These are phyloP conservation scores for Knufia fluminis DNA, from an alignment of 2,329 filamentous ascomycete species.

Conservation along the genomic window DNA sequence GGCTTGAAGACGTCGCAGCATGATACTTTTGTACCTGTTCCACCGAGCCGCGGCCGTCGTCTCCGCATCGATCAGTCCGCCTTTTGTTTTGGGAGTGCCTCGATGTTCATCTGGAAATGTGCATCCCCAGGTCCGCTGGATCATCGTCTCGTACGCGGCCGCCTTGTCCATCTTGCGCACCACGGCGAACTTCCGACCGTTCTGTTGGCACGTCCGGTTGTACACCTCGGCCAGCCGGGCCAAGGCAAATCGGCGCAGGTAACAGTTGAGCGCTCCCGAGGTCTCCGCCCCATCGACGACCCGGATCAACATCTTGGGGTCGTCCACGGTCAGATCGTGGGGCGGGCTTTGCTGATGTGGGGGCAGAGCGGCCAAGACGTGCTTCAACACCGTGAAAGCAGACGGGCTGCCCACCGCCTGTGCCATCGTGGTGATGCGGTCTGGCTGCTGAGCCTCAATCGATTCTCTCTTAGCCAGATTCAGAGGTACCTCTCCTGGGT, in stretches of 20 bases:
- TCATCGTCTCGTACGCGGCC: neutral
- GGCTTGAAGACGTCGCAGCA: neutral
- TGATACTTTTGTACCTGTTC: neutral
- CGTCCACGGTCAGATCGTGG: neutral
- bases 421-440: neutral
- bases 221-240: neutral
- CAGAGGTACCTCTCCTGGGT: too few species aligned
- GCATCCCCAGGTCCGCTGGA: constrained; percentile 1
- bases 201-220: constrained; percentile 1
- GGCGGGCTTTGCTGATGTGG: neutral
- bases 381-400: neutral
- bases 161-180: constrained; percentile 3
- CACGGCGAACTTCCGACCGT: neutral
- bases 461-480: neutral
- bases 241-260: neutral
- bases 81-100: neutral
- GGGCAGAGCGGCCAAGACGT: constrained; percentile 1
- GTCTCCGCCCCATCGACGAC: neutral
- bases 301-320: constrained; percentile 1
- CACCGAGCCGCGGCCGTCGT: neutral
- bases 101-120: neutral
- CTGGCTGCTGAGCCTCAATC: neutral
- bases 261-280: constrained; percentile 1
- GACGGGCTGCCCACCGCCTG: constrained; percentile 2
- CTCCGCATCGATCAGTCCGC: constrained; percentile 1